These are phyloP conservation scores for Clonostachys rosea DNA, from an alignment of 2,329 filamentous ascomycete genomes.

Conservation along the genomic window DNA sequence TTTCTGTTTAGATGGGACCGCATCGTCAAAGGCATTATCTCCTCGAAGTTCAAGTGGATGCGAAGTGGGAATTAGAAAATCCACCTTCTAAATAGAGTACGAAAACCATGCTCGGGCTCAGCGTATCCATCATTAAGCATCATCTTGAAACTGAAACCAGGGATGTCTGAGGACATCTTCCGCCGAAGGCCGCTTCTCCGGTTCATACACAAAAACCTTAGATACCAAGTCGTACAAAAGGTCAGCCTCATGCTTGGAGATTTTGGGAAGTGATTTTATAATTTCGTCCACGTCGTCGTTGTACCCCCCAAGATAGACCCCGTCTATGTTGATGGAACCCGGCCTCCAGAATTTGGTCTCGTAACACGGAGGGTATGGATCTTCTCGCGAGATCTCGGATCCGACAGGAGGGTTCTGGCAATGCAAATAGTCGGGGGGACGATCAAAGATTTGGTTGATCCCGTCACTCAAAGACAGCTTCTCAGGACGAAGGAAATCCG, in stretches of 20 bases:
- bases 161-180: conserved; percentile 4
- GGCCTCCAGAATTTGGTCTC: conserved; percentile 4
- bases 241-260: conserved; percentile 2
- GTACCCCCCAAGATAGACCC: conserved; percentile 3
- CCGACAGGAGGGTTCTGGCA: neutral
- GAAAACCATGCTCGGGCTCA: no score
- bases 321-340: conserved; percentile 1
- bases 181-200: neutral
- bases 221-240: conserved; percentile 5
- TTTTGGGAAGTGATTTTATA: conserved; percentile 4
- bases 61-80: no score
- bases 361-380: conserved; percentile 4
- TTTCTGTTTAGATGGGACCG: no score
- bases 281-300: conserved; percentile 3
- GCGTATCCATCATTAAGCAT: no score
- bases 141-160: conserved; percentile 3
- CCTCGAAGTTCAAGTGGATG: no score
- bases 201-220: conserved; percentile 7
- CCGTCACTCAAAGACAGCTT: no score
- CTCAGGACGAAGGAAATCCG: neutral
- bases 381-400: neutral
- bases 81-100: no score
- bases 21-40: no score
- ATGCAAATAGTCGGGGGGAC: neutral
- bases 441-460: neutral